A percentile compares a stretch with the other conserved stretches of the same genome.
Conservation (phyloP, 495 filamentous ascomycete genomes). For the Xylaria curta region DNA sequence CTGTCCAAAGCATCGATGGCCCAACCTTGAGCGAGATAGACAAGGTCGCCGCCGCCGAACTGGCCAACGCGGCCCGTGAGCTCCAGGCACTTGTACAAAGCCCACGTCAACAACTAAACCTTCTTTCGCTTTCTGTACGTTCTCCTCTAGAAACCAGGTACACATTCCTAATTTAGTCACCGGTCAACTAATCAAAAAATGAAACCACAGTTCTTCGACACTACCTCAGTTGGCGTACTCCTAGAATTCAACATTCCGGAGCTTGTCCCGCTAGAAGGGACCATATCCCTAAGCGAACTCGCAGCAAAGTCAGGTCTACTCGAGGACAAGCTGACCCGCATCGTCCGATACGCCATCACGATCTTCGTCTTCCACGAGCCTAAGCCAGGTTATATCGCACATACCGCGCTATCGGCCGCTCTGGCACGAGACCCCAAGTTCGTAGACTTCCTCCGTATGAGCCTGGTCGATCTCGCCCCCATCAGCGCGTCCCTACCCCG, state of each 20-base stretch:
- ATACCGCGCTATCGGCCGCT: background rate
- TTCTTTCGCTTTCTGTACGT: background rate
- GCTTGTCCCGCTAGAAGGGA: background rate
- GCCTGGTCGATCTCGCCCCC: background rate
- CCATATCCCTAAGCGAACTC: background rate
- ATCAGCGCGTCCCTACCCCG: background rate
- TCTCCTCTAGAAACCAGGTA: background rate
- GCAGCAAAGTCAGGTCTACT: background rate
- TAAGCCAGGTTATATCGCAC: background rate
- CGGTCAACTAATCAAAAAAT: background rate
- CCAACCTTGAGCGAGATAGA: background rate
- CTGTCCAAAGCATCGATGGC: background rate
- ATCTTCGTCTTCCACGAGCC: background rate
- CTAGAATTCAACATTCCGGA: background rate
- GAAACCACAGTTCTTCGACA: background rate
- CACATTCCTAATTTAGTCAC: background rate
- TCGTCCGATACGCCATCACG: background rate
- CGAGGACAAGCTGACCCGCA: background rate
- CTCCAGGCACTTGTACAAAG: conserved; percentile 2
- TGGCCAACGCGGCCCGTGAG: conserved; percentile 11
- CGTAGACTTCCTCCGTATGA: background rate
- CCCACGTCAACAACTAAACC: background rate
- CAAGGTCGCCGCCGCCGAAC: background rate
- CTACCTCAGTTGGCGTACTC: background rate
- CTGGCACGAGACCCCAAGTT: background rate